Base-by-base conservation (phyloP, 2,329 filamentous ascomycete genomes). In the Ambrosiella xylebori region DNA sequence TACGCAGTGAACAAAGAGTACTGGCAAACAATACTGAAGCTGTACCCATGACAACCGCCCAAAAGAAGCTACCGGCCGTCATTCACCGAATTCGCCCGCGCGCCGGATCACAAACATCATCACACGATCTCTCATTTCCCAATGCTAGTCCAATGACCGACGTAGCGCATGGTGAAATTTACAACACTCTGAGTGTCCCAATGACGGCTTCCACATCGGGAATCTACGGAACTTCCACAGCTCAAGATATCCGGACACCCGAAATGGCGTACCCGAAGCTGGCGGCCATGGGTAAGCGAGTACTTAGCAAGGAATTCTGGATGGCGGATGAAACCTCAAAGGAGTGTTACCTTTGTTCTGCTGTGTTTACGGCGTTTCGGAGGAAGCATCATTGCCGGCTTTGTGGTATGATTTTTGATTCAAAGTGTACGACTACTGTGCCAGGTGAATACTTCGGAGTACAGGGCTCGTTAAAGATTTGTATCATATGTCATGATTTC, bases 251-350 rank as follows among this genome's bases (percentile, higher is more conserved):
- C 64, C 85, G 51, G 15, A 9, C 51, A 7, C 76, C 77, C 1
- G 80, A 80, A 60, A 73, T 74, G 54, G 79, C 83, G 59, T 82
- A 74, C 64, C 76, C 79, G 7, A 76, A 79, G 57, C 71, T 85
- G 6, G 80, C 81, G 54, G 84, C 86, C 64, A 85, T 95, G 75
- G 82, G 85, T 62, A 86, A 88, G 65, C 89, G 91, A 66, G 84
- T 98, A 7, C 73, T 97, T 51, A 95, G 87, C 68, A 93, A 90
- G 66, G 90, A 97, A 64, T 97, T 95, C 65, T 97, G 91, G 93
- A 98, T 98, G 93, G 87, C 89, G 61, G 93, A 98, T 67, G 93
- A 97, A 66, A 96, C 94, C 62, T 94, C 91, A 61, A 97, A 95
- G 67, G 91, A 96, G 65, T 98, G 93, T 66, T 98, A 96, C 67